Conservation (phyloP, 2,329 filamentous ascomycete genomes). For the Celoporthe dispersa region DNA sequence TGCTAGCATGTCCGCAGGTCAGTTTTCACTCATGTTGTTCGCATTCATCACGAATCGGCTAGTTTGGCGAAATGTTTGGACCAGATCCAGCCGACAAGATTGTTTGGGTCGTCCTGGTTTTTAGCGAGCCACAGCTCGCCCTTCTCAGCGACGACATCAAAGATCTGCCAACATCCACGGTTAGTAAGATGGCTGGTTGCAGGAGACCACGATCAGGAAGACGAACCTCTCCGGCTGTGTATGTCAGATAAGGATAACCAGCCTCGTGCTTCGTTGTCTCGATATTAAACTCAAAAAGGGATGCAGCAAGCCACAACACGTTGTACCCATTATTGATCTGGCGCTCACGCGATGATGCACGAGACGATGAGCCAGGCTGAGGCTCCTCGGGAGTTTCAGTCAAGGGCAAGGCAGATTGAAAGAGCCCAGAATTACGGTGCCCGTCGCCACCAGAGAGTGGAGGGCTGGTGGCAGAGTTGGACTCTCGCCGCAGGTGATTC, state of each 20-base stretch:
- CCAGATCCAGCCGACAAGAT: conserved; percentile 96
- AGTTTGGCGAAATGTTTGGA: conserved; percentile 91
- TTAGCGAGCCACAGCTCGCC: conserved; percentile 97
- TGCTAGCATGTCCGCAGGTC: not conserved
- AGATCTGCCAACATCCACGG: conserved; percentile 59
- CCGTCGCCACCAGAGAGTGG: conserved; percentile 49
- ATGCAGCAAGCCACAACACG: conserved; percentile 88
- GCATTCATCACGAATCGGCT: conserved; percentile 49
- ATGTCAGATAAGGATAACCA: conserved; percentile 94
- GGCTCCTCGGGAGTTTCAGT: conserved; percentile 65
- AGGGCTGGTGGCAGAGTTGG: conserved; percentile 59
- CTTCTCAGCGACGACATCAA: conserved; percentile 93
- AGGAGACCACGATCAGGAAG: not conserved
- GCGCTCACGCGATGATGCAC: conserved; percentile 64
- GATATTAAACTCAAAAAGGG: conserved; percentile 96
- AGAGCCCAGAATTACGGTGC: conserved; percentile 73
- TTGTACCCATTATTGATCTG: conserved; percentile 62
- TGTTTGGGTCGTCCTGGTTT: conserved; percentile 87
- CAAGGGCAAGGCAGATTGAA: conserved; percentile 85
- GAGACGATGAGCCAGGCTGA: conserved; percentile 51
- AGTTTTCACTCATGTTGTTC: not conserved
- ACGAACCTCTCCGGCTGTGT: conserved; percentile 85
- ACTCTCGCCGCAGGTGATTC: conserved; percentile 48
- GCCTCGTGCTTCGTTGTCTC: conserved; percentile 89
- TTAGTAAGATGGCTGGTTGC: conserved; percentile 14